Conservation (phyloP, 257 asterid species). For the Solanum chmielewskii region DNA sequence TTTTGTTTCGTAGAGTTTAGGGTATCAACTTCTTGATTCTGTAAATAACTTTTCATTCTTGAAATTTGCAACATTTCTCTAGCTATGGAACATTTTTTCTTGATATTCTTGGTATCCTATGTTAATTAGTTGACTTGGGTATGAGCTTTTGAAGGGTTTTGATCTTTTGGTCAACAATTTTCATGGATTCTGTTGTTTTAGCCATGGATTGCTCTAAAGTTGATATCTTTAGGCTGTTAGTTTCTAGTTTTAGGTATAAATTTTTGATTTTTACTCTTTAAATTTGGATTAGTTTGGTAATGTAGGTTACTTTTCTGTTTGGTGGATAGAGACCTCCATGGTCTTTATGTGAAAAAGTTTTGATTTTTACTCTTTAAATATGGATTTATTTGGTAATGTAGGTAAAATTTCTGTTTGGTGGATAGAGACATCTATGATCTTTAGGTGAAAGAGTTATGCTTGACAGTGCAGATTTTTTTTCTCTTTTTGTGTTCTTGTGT, state of each 20-base stretch:
- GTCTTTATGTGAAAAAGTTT: not conserved
- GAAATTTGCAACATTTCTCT: not conserved
- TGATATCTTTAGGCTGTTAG: not conserved
- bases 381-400: not conserved
- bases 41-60: not conserved
- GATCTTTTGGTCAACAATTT: not conserved
- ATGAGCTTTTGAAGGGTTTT: not conserved
- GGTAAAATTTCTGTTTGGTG: not conserved
- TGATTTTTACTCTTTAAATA: not conserved
- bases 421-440: not conserved
- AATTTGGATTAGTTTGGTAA: not conserved
- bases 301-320: not conserved
- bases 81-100: not conserved
- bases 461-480: not conserved
- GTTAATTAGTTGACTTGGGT: not conserved
- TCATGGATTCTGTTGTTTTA: not conserved
- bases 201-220: not conserved
- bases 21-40: not conserved
- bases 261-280: not conserved
- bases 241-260: not conserved
- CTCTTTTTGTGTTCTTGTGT: not conserved
- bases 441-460: not conserved
- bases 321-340: not conserved
- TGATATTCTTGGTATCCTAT: not conserved
- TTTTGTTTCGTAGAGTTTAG: not conserved